These are phyloP conservation scores for Murraya koenigii DNA, from an alignment of 345 rosid genomes.

Conservation along the genomic window DNA sequence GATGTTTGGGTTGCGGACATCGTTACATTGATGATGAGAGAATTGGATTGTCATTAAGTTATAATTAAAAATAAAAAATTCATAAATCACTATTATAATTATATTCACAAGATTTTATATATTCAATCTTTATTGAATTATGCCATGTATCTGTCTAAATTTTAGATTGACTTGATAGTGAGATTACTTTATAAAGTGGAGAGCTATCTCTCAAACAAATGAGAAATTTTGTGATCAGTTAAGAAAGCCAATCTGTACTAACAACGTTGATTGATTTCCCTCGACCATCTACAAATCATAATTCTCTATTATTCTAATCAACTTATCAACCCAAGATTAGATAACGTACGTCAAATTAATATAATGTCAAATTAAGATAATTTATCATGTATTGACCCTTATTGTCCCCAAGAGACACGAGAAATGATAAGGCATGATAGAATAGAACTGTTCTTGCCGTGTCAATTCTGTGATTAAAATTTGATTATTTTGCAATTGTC, in stretches of 20 bases:
- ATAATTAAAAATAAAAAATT: no score
- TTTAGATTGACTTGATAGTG: background rate
- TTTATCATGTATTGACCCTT: background rate
- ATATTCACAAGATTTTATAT: background rate
- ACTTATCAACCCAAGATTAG: background rate
- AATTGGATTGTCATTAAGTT: no score
- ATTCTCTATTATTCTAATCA: background rate
- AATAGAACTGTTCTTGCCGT: background rate
- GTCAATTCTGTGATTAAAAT: background rate
- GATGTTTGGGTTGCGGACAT: no score
- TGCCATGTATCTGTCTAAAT: background rate
- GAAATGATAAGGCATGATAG: background rate
- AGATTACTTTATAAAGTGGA: background rate
- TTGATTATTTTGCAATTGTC: background rate
- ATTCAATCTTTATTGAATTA: background rate
- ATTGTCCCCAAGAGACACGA: background rate
- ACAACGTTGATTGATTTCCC: background rate
- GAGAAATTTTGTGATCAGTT: background rate
- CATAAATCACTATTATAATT: background rate
- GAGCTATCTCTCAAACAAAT: no score
- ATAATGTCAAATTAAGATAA: background rate
- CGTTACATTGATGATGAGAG: no score
- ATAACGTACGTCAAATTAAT: background rate
- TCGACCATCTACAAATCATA: background rate
- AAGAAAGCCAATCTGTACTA: background rate